These are phyloP conservation scores for Sordariomycetes sp. DNA, from an alignment of 2,329 filamentous ascomycete genomes.

Conservation along the genomic window DNA sequence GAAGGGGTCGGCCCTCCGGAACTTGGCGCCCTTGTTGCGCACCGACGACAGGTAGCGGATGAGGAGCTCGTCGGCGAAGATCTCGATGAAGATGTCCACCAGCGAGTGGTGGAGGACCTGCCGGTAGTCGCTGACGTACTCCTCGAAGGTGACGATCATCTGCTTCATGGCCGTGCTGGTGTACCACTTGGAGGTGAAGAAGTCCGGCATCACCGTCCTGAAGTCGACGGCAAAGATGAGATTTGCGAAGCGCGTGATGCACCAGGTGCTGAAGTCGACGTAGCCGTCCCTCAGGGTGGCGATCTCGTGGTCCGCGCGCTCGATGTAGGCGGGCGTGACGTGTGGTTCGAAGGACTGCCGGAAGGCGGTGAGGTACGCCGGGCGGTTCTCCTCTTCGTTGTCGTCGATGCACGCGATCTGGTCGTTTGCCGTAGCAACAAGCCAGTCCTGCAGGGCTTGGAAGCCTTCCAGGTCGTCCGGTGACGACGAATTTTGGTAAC, in stretches of 20 bases:
- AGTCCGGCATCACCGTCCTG: constrained; percentile 68
- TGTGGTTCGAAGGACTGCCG: constrained; percentile 72
- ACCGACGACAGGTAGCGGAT: constrained; percentile 76
- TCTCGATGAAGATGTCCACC: constrained; percentile 85
- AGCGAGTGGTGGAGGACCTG: constrained; percentile 78
- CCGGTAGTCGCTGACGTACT: constrained; percentile 85
- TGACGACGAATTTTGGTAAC: constrained; percentile 46
- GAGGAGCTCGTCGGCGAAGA: constrained; percentile 85
- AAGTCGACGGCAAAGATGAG: constrained; percentile 92
- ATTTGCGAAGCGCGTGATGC: constrained; percentile 76
- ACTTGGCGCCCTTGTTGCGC: constrained; percentile 83
- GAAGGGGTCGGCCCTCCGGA: constrained; percentile 79
- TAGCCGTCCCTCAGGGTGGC: constrained; percentile 78
- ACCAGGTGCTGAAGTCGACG: constrained; percentile 90
- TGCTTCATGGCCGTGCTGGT: constrained; percentile 77
- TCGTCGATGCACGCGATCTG: constrained; percentile 98
- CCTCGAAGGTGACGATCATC: constrained; percentile 89
- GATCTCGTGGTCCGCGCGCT: constrained; percentile 64
- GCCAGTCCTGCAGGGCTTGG: constrained; percentile 87
- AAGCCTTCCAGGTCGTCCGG: constrained; percentile 49
- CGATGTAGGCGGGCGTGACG: constrained; percentile 72
- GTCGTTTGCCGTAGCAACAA: constrained; percentile 94
- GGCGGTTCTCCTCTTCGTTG: constrained; percentile 62
- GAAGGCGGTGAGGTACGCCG: constrained; percentile 82
- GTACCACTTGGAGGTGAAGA: constrained; percentile 93